These are phyloP conservation scores for Hyaloperonospora arabidopsidis DNA, from an alignment of 352 stramenopile genomes.

Conservation along the genomic window DNA sequence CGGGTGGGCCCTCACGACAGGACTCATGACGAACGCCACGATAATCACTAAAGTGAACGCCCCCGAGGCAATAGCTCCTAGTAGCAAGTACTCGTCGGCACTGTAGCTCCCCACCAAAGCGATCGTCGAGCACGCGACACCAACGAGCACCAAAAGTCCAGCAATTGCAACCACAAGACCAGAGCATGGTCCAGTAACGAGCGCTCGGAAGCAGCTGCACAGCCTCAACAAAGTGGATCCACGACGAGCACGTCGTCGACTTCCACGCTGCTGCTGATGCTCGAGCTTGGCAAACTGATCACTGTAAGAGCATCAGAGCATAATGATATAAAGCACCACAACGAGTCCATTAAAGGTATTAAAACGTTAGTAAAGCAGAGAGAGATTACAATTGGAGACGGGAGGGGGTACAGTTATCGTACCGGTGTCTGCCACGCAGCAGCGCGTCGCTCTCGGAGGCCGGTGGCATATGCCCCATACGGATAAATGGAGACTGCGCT, in stretches of 20 bases:
- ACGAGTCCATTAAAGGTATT: conserved; percentile 24
- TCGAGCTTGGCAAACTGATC: conserved; percentile 33
- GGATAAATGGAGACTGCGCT: conserved; percentile 1
- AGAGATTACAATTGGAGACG: neutral
- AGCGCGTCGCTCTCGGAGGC: conserved; percentile 24
- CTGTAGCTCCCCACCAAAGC: conserved; percentile 28
- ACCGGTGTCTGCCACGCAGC: conserved; percentile 30
- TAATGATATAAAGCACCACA: conserved; percentile 25
- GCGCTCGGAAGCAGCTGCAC: conserved; percentile 22
- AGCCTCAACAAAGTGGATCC: conserved; percentile 8
- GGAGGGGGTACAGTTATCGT: conserved; percentile 1
- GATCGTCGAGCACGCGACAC: conserved; percentile 32
- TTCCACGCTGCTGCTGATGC: conserved; percentile 4
- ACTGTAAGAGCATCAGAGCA: conserved; percentile 51
- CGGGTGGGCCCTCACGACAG: conserved; percentile 51
- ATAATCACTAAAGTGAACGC: conserved; percentile 71
- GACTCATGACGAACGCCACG: conserved; percentile 54
- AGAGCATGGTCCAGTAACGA: conserved; percentile 19
- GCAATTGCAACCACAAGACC: conserved; percentile 31
- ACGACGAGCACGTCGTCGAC: conserved; percentile 8
- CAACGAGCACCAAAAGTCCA: conserved; percentile 31
- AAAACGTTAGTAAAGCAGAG: neutral
- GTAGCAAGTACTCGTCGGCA: conserved; percentile 58
- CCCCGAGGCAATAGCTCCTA: conserved; percentile 61
- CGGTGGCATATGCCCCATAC: conserved; percentile 18